A percentile compares a stretch with the other conserved stretches of the same genome.
Evolutionary conservation across 352 stramenopile genomes (phyloP).

Genomic region (Thalassiosira livingstoniorum): DNA sequence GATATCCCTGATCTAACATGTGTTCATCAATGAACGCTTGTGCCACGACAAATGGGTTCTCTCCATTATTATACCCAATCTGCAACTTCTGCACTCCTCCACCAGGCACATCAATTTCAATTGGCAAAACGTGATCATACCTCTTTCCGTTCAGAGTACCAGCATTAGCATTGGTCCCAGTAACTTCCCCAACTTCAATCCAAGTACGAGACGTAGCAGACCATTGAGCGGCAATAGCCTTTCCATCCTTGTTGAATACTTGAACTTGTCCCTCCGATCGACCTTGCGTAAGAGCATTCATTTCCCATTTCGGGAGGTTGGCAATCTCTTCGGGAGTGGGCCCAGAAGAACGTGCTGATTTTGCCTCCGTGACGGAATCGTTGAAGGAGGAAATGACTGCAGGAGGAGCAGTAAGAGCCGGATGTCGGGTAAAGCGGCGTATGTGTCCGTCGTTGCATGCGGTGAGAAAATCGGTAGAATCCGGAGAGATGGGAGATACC

Average conservation of each 20-base stretch:
- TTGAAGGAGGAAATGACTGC: constrained; percentile 86
- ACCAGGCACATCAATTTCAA: constrained; percentile 93
- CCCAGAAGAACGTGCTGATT: constrained; percentile 87
- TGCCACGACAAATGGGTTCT: constrained; percentile 96
- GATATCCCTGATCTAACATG: constrained; percentile 92
- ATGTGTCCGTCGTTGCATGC: constrained; percentile 93
- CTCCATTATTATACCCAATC: constrained; percentile 97
- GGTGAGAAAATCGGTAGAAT: constrained; percentile 90
- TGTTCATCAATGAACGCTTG: constrained; percentile 97
- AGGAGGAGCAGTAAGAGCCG: constrained; percentile 68
- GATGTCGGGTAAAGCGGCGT: constrained; percentile 89
- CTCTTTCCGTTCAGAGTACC: constrained; percentile 91
- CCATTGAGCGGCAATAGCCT: constrained; percentile 96
- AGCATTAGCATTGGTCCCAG: constrained; percentile 74
- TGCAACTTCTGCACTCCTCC: constrained; percentile 92
- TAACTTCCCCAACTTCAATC: constrained; percentile 93
- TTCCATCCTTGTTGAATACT: constrained; percentile 93
- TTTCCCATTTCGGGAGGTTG: constrained; percentile 93
- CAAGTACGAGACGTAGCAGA: constrained; percentile 90
- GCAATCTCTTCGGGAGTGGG: constrained; percentile 93
- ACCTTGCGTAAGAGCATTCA: constrained; percentile 84
- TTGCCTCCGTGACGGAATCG: constrained; percentile 75
- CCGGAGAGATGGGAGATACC: constrained; percentile 43
- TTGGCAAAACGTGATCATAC: constrained; percentile 96
- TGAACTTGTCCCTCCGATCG: constrained; percentile 94